A percentile compares a stretch with the other conserved stretches of the same genome.
These are phyloP conservation scores for Cordyceps javanica DNA, from an alignment of 2,329 filamentous ascomycete genomes.

Conservation along the genomic window DNA sequence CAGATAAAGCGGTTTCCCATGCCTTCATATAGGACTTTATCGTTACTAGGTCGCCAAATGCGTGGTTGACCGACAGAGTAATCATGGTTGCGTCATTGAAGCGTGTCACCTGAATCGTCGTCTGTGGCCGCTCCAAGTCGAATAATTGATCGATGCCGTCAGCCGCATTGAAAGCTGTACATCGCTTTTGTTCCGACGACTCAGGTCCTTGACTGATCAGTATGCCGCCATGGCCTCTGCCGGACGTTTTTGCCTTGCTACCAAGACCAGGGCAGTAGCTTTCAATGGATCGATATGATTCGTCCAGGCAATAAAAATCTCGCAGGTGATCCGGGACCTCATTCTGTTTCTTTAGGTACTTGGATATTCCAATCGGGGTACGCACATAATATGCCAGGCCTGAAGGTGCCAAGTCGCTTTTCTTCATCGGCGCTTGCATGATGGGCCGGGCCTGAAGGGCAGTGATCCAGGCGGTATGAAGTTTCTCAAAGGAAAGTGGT, in stretches of 20 bases:
- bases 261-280: constrained; percentile 1
- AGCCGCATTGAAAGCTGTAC: not conserved
- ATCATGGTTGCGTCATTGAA: constrained; percentile 1
- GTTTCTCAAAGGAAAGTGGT: not conserved
- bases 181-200: not conserved
- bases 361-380: not conserved
- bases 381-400: not conserved
- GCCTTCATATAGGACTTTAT: not conserved
- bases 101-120: not conserved
- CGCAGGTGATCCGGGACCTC: not conserved
- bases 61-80: not conserved
- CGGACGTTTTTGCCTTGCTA: not conserved
- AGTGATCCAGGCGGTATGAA: not conserved
- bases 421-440: not conserved
- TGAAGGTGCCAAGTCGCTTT: not conserved
- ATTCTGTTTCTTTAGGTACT: not conserved
- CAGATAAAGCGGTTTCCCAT: not conserved
- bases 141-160: not conserved
- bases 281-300: not conserved
- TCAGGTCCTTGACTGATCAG: not conserved
- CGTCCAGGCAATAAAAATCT: not conserved
- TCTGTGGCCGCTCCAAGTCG: not conserved
- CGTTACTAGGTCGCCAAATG: not conserved
- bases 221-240: not conserved
- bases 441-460: not conserved